phyloP scores from a whole-genome alignment of 169 alveolate species.

The Eimeria brunetti region DNA sequence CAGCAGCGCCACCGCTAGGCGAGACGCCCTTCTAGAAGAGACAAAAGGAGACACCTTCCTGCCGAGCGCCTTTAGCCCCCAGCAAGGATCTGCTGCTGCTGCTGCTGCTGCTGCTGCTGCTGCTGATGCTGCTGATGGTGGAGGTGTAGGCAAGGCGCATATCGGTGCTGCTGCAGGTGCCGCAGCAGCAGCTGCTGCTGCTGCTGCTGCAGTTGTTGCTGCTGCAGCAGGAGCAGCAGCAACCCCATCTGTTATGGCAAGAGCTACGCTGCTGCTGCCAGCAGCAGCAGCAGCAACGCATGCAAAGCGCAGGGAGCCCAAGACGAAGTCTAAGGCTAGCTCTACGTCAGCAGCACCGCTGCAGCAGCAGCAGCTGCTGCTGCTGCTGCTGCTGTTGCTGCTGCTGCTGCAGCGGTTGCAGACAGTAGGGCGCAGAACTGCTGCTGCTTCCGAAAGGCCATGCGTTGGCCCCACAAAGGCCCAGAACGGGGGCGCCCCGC shows the following conservation, averaged over 20 bases:
- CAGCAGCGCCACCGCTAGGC: slow-evolving; percentile 27
- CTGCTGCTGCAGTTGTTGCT: slow-evolving; percentile 23
- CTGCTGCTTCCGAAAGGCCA: slow-evolving; percentile 47
- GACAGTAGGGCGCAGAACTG: background rate
- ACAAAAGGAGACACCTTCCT: background rate
- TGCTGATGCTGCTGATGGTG: slow-evolving; percentile 25
- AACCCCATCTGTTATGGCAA: slow-evolving; percentile 46
- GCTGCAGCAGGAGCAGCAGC: slow-evolving; percentile 37
- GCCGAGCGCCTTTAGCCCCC: background rate
- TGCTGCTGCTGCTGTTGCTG: slow-evolving; percentile 31
- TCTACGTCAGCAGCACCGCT: slow-evolving; percentile 39
- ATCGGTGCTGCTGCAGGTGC: slow-evolving; percentile 4
- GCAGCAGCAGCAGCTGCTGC: slow-evolving; percentile 34
- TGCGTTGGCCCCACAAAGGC: slow-evolving; percentile 49
- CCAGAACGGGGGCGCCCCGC: slow-evolving; percentile 38
- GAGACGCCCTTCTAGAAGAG: slow-evolving; percentile 6
- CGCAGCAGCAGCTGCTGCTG: background rate
- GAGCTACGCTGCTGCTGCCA: slow-evolving; percentile 29
- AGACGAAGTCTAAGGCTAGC: slow-evolving; percentile 9
- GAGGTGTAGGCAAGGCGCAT: background rate
- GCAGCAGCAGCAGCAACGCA: slow-evolving; percentile 40
- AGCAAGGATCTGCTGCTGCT: slow-evolving; percentile 37
- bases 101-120: slow-evolving; percentile 57
- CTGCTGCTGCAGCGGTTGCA: slow-evolving; percentile 52
- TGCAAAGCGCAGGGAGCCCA: slow-evolving; percentile 16